Evolutionary conservation across 75 land plant species (phyloP).

Genomic region (Cunninghamia lanceolata): DNA sequence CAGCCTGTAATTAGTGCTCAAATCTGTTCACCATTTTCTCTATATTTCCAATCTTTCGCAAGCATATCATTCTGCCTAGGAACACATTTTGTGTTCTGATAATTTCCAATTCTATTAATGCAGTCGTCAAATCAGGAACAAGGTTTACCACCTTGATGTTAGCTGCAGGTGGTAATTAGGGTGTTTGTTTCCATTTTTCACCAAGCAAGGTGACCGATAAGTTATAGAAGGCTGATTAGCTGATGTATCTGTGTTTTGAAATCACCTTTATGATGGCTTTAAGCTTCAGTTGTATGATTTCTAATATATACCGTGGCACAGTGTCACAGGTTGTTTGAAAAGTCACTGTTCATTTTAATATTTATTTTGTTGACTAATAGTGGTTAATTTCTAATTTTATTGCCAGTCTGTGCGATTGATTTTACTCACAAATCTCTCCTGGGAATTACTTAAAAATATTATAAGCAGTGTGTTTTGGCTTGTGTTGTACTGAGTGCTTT

Average conservation of each 20-base stretch:
- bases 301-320: neutral
- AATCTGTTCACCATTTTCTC: neutral
- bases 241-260: neutral
- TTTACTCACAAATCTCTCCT: neutral
- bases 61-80: neutral
- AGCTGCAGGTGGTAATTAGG: neutral
- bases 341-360: neutral
- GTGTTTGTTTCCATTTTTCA: neutral
- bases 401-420: neutral
- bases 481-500: neutral
- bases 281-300: neutral
- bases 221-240: neutral
- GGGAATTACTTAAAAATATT: neutral
- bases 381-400: neutral
- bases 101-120: neutral
- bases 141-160: neutral
- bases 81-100: constrained; percentile 2
- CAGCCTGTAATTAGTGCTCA: neutral
- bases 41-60: neutral
- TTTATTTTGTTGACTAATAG: neutral
- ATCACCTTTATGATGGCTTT: neutral
- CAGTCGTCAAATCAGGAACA: neutral
- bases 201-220: neutral
- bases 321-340: neutral
- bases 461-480: neutral